Percentiles rank a stretch among this genome's conserved stretches.
These are phyloP conservation scores for Vairimorpha ceranae DNA, from an alignment of 371 early-diverging fungal species.

Conservation along the genomic window DNA sequence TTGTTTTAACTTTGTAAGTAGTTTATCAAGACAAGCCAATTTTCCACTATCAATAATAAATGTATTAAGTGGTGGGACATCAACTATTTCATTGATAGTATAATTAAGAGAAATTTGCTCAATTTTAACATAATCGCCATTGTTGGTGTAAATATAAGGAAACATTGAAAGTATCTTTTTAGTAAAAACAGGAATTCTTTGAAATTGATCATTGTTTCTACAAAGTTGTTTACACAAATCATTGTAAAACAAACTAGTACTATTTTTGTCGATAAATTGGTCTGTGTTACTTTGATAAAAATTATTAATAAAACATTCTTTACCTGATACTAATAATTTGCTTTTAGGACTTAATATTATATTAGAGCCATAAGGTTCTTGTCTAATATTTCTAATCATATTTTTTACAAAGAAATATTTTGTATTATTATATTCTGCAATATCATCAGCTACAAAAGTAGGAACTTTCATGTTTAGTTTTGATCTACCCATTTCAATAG, in stretches of 20 bases:
- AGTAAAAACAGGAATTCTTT: constrained; percentile 1
- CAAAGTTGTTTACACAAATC: neutral
- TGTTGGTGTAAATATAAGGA: neutral
- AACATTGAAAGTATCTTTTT: neutral
- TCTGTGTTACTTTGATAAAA: neutral
- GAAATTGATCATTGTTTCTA: neutral
- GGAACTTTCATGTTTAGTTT: constrained; percentile 23
- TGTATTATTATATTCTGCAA: neutral
- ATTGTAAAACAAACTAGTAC: neutral
- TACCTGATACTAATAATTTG: no score
- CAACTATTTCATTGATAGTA: constrained; percentile 1
- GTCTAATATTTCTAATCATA: neutral
- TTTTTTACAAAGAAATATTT: neutral
- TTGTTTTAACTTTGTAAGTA: constrained; percentile 75
- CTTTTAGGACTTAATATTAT: neutral
- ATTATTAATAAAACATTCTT: neutral
- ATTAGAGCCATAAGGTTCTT: neutral
- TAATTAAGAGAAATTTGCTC: neutral
- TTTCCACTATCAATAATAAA: constrained; percentile 86
- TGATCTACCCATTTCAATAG: constrained; percentile 15
- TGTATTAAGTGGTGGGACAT: constrained; percentile 68
- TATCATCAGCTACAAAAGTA: constrained; percentile 13
- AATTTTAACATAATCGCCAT: neutral
- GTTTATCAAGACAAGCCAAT: constrained; percentile 72
- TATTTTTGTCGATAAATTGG: neutral